phyloP scores from a whole-genome alignment of 2,329 filamentous ascomycete genomes.

The Pyrenochaeta sp. region DNA sequence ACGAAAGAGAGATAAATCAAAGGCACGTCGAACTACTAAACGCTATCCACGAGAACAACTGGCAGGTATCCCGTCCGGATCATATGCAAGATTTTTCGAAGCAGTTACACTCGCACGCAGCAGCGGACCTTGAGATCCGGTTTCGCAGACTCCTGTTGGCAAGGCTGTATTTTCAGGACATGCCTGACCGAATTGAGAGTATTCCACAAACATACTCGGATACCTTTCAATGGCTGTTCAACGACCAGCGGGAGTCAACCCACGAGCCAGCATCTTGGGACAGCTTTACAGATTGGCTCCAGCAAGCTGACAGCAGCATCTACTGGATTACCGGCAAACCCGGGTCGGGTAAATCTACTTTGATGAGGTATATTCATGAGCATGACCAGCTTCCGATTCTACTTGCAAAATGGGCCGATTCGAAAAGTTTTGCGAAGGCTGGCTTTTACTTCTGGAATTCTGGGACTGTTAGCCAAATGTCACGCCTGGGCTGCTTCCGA shows the following conservation, averaged over 20 bases:
- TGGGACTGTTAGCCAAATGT: constrained; percentile 23
- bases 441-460: constrained; percentile 44
- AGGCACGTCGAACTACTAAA: not conserved
- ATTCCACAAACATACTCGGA: constrained; percentile 11
- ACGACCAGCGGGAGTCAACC: not conserved
- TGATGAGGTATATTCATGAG: constrained; percentile 48
- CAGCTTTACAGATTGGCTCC: constrained; percentile 25
- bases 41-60: not conserved
- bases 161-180: constrained; percentile 6
- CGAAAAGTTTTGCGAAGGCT: constrained; percentile 18
- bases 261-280: not conserved
- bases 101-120: not conserved
- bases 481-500: not conserved
- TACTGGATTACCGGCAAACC: constrained; percentile 56
- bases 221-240: constrained; percentile 19
- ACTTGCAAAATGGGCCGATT: constrained; percentile 45
- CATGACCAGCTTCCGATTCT: not conserved
- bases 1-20: not conserved
- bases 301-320: constrained; percentile 6
- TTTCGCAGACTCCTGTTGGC: constrained; percentile 2
- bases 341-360: constrained; percentile 58
- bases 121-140: not conserved
- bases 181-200: constrained; percentile 7
- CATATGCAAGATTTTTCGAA: constrained; percentile 1
- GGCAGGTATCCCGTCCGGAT: not conserved